Conservation (phyloP, 2,329 filamentous ascomycete species). For the Aspergillus bombycis region DNA sequence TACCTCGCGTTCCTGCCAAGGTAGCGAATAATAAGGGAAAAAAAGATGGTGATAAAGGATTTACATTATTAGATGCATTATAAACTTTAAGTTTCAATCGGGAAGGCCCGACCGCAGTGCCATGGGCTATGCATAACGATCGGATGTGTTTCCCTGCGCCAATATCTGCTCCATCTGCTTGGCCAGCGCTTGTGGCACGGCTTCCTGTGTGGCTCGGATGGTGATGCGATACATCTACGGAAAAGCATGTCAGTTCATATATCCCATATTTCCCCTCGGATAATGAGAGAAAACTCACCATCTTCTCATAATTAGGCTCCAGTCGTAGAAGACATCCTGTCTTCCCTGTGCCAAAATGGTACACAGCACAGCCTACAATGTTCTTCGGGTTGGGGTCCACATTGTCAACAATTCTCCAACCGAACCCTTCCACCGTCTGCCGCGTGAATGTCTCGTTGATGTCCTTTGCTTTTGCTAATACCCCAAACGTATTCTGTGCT, state of each 20-base stretch:
- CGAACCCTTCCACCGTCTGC: slow-evolving; percentile 77
- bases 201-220: slow-evolving; percentile 89
- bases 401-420: slow-evolving; percentile 81
- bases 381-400: slow-evolving; percentile 95
- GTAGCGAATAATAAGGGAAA: background rate
- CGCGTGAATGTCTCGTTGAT: slow-evolving; percentile 73
- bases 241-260: slow-evolving; percentile 10
- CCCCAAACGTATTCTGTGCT: slow-evolving; percentile 81
- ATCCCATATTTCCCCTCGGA: background rate
- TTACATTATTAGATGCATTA: slow-evolving; percentile 11
- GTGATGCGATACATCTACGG: slow-evolving; percentile 91
- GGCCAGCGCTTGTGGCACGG: slow-evolving; percentile 76
- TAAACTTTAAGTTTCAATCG: background rate
- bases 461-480: slow-evolving; percentile 63
- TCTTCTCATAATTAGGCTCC: slow-evolving; percentile 90
- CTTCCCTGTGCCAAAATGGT: slow-evolving; percentile 78
- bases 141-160: slow-evolving; percentile 51
- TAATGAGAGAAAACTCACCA: slow-evolving; percentile 62
- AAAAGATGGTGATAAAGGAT: background rate
- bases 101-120: background rate
- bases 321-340: slow-evolving; percentile 90
- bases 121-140: slow-evolving; percentile 20
- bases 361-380: slow-evolving; percentile 84
- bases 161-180: slow-evolving; percentile 87
- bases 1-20: background rate